Conservation (phyloP, 306 rosid species). For the Cercis canadensis region DNA sequence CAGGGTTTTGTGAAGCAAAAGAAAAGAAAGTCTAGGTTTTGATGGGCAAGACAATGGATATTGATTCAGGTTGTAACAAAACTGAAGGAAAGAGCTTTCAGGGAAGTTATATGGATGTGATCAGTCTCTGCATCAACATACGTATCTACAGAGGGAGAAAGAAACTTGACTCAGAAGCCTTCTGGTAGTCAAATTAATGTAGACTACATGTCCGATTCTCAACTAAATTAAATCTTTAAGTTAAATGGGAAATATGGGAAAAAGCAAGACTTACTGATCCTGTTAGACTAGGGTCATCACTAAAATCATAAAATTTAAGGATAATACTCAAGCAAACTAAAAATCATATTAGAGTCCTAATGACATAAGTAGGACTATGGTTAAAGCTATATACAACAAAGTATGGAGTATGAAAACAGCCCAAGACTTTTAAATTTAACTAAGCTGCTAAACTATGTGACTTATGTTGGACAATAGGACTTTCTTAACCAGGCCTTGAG, state of each 20-base stretch:
- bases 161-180: neutral
- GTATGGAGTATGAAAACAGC: neutral
- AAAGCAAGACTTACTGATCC: conserved; percentile 9
- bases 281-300: conserved; percentile 5
- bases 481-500: conserved; percentile 15
- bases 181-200: neutral
- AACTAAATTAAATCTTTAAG: neutral
- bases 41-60: neutral
- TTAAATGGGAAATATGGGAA: conserved; percentile 7
- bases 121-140: neutral
- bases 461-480: neutral
- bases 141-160: neutral
- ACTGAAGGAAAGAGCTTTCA: neutral
- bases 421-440: neutral
- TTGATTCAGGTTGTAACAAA: neutral
- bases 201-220: neutral
- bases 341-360: neutral
- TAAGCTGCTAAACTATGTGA: neutral
- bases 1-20: conserved; percentile 9
- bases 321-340: neutral
- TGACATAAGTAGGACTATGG: neutral
- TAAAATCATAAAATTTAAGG: neutral
- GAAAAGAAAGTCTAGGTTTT: neutral
- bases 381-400: neutral
- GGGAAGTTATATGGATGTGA: conserved; percentile 10